These are phyloP conservation scores for Zymoseptoria tritici DNA, from an alignment of 2,329 filamentous ascomycete species.

Conservation along the genomic window DNA sequence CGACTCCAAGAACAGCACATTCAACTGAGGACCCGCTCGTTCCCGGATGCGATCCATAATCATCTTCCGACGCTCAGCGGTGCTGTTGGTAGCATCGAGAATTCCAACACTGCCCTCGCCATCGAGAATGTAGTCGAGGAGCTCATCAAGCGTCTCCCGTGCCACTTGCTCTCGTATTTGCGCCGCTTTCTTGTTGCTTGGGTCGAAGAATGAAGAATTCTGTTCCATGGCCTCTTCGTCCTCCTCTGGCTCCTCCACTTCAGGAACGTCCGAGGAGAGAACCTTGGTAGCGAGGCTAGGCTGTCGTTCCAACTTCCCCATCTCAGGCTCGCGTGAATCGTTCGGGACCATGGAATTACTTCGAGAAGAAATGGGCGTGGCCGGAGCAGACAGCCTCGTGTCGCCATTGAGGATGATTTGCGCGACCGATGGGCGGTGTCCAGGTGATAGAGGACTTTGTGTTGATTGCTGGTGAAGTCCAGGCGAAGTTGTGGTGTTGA, in stretches of 20 bases:
- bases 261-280: slow-evolving; percentile 10
- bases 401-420: slow-evolving; percentile 55
- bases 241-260: slow-evolving; percentile 8
- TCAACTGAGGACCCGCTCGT: slow-evolving; percentile 74
- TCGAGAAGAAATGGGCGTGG: slow-evolving; percentile 18
- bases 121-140: slow-evolving; percentile 79
- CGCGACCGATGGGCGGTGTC: slow-evolving; percentile 35
- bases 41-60: slow-evolving; percentile 69
- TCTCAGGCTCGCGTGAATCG: slow-evolving; percentile 25
- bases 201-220: slow-evolving; percentile 89
- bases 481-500: slow-evolving; percentile 11
- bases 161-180: slow-evolving; percentile 85
- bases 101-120: slow-evolving; percentile 86
- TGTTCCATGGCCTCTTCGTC: slow-evolving; percentile 63
- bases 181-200: slow-evolving; percentile 72
- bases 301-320: slow-evolving; percentile 13
- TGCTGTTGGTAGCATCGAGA: slow-evolving; percentile 95
- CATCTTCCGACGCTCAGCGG: slow-evolving; percentile 71
- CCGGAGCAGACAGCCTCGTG: slow-evolving; percentile 32
- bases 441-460: slow-evolving; percentile 6
- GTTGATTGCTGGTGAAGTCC: slow-evolving; percentile 19
- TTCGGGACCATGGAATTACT: slow-evolving; percentile 13
- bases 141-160: slow-evolving; percentile 82
- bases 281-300: slow-evolving; percentile 16
- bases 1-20: slow-evolving; percentile 91